Evolutionary conservation across 2,329 filamentous ascomycete genomes (phyloP).

Genomic region (Tolypocladium album): DNA sequence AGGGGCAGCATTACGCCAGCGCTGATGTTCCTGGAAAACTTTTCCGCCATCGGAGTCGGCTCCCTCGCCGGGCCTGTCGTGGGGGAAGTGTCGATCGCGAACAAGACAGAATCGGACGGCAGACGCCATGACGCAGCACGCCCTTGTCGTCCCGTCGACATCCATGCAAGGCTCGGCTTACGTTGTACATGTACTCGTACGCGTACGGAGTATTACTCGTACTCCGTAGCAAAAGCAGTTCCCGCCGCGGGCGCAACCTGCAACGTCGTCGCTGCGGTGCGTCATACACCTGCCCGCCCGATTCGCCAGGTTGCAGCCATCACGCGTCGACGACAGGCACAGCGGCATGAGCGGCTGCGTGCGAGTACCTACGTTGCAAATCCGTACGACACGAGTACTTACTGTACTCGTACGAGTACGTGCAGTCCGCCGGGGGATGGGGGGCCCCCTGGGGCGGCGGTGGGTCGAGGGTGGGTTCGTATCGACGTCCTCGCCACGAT

Average conservation of each 20-base stretch:
- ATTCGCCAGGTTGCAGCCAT: neutral
- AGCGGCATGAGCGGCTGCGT: too few species aligned
- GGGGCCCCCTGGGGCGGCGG: neutral
- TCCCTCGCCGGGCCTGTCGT: neutral
- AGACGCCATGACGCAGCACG: neutral
- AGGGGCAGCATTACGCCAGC: neutral
- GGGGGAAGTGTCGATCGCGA: neutral
- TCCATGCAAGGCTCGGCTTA: neutral
- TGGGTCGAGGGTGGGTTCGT: neutral
- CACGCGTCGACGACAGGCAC: neutral
- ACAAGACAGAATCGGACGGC: neutral
- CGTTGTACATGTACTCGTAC: too few species aligned
- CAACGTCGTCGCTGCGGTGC: neutral
- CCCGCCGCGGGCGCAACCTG: too few species aligned
- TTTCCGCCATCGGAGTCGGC: neutral
- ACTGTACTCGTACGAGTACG: too few species aligned
- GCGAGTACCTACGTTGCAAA: neutral
- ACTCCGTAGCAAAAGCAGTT: too few species aligned
- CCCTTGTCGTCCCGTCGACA: neutral
- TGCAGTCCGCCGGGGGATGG: too few species aligned
- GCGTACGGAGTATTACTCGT: too few species aligned
- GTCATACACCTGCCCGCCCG: too few species aligned
- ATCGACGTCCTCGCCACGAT: neutral
- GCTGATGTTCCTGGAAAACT: neutral
- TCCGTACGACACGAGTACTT: too few species aligned